phyloP scores from a whole-genome alignment of 2,329 filamentous ascomycete species.

The Neoarthrinium moseri region DNA sequence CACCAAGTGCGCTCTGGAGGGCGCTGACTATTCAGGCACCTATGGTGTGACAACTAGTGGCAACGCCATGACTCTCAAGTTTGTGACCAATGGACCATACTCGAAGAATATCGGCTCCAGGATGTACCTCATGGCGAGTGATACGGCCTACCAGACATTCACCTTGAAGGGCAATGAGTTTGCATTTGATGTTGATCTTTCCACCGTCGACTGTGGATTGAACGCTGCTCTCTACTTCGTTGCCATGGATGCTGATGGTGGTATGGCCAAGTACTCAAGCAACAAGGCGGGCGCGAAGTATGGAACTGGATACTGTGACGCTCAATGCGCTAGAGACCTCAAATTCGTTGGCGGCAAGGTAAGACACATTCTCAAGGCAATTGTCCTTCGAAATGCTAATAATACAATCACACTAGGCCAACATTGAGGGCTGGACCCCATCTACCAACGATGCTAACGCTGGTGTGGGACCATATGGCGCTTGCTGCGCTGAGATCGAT shows the following conservation, averaged over 20 bases:
- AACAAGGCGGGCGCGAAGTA: slow-evolving; percentile 59
- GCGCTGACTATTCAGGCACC: slow-evolving; percentile 43
- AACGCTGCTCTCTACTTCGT: slow-evolving; percentile 63
- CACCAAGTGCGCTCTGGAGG: slow-evolving; percentile 42
- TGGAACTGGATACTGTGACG: slow-evolving; percentile 61
- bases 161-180: slow-evolving; percentile 60
- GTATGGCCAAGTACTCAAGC: slow-evolving; percentile 39
- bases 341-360: slow-evolving; percentile 9
- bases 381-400: no score
- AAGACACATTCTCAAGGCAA: no score
- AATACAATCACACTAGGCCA: no score
- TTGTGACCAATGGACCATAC: slow-evolving; percentile 48
- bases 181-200: slow-evolving; percentile 64
- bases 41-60: slow-evolving; percentile 48
- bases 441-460: slow-evolving; percentile 50
- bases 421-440: slow-evolving; percentile 47
- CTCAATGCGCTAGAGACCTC: slow-evolving; percentile 40
- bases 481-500: slow-evolving; percentile 61
- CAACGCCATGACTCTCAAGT: slow-evolving; percentile 48
- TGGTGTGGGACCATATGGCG: slow-evolving; percentile 48
- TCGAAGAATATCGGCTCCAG: slow-evolving; percentile 43
- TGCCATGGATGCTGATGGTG: slow-evolving; percentile 56
- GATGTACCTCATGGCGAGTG: slow-evolving; percentile 57
- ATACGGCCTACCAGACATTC: slow-evolving; percentile 57
- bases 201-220: slow-evolving; percentile 58